Conservation (phyloP, 2,329 filamentous ascomycete species). For the Hirsutella thompsonii region DNA sequence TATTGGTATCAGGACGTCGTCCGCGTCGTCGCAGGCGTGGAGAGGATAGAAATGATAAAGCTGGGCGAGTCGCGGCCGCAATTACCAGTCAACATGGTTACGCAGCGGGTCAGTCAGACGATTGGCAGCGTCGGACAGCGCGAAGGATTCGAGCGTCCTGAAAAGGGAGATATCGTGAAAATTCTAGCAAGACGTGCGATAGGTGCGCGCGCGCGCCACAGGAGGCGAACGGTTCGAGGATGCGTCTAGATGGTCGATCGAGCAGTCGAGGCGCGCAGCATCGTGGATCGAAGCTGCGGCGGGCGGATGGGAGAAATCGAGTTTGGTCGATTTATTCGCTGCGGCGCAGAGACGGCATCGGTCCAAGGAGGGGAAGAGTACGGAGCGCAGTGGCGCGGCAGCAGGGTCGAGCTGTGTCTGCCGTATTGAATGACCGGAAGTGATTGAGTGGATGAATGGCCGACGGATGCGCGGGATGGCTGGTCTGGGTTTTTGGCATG, state of each 20-base stretch:
- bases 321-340: background rate
- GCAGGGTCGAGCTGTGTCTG: too few relatives aligned
- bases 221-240: background rate
- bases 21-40: slow-evolving; percentile 6
- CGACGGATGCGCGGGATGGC: too few relatives aligned
- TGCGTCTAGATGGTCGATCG: background rate
- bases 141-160: background rate
- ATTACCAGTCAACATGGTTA: slow-evolving; percentile 11
- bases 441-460: background rate
- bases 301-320: background rate
- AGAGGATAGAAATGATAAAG: slow-evolving; percentile 4
- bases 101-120: background rate
- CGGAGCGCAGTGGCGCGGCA: background rate
- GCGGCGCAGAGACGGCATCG: background rate
- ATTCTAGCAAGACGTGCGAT: too few relatives aligned
- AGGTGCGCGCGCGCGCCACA: background rate
- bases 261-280: background rate
- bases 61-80: slow-evolving; percentile 9
- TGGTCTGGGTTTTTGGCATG: background rate
- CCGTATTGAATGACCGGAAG: background rate
- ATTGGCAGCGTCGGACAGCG: slow-evolving; percentile 4
- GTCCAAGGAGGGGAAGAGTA: background rate
- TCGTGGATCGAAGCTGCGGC: background rate
- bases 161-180: too few relatives aligned
- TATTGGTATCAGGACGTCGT: background rate